phyloP scores from a whole-genome alignment of 306 rosid genomes.

The Pyrus bretschneideri region DNA sequence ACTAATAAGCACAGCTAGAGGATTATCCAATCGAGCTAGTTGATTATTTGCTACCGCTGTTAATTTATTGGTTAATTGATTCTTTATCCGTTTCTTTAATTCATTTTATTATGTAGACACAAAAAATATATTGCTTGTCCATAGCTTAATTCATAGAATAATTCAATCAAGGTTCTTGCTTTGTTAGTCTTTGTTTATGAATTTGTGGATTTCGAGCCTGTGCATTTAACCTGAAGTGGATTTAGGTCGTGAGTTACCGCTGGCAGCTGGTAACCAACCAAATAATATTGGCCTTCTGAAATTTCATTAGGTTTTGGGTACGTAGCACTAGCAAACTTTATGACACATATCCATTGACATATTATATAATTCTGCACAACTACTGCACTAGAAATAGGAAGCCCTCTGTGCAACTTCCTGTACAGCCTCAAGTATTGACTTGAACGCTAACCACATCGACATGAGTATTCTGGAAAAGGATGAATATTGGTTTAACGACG shows the following conservation, averaged over 20 bases:
- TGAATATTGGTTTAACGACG: too few species aligned
- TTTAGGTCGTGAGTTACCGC: background rate
- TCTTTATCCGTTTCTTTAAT: background rate
- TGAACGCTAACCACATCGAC: background rate
- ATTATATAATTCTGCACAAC: background rate
- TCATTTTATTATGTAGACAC: background rate
- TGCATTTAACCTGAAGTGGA: background rate
- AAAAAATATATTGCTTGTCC: background rate
- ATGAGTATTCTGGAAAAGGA: background rate
- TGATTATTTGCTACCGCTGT: background rate
- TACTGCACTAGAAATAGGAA: background rate
- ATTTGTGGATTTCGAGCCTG: background rate
- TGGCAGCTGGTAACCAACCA: background rate
- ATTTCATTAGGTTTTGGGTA: background rate
- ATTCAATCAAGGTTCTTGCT: background rate
- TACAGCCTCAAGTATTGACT: background rate
- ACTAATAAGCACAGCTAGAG: background rate
- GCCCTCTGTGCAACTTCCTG: background rate
- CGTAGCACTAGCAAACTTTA: background rate
- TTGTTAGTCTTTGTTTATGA: background rate
- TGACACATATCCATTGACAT: background rate
- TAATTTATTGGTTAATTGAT: background rate
- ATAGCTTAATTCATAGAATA: background rate
- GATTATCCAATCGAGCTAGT: background rate
- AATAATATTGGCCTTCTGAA: background rate